These are phyloP conservation scores for Sporopachydermia lactativora DNA, from an alignment of 805 yeast species.

Conservation along the genomic window DNA sequence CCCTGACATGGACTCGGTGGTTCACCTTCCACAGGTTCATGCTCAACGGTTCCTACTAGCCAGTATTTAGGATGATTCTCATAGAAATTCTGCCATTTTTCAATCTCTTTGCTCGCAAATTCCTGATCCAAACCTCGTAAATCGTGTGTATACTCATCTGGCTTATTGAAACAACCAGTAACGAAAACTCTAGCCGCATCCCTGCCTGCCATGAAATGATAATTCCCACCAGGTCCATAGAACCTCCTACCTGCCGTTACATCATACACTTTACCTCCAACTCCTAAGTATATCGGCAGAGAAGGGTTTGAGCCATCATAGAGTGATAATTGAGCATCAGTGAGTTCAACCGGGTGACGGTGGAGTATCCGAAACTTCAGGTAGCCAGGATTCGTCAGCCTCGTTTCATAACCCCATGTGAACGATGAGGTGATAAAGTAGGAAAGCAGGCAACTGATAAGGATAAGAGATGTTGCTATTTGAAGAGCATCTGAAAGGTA, in stretches of 20 bases:
- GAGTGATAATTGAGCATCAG: slow-evolving; percentile 31
- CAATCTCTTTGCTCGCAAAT: slow-evolving; percentile 26
- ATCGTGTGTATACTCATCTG: slow-evolving; percentile 49
- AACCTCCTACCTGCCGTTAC: slow-evolving; percentile 35
- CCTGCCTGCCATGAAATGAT: slow-evolving; percentile 42
- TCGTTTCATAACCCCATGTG: slow-evolving; percentile 49
- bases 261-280: slow-evolving; percentile 51
- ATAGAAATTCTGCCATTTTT: slow-evolving; percentile 40
- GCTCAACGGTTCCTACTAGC: slow-evolving; percentile 44
- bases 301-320: slow-evolving; percentile 35
- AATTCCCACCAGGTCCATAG: slow-evolving; percentile 48
- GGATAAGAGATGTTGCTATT: slow-evolving; percentile 29
- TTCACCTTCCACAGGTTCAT: slow-evolving; percentile 28
- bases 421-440: slow-evolving; percentile 43
- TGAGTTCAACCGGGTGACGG: slow-evolving; percentile 20
- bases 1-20: slow-evolving; percentile 37
- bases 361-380: slow-evolving; percentile 14
- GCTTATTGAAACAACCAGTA: slow-evolving; percentile 49
- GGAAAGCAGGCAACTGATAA: slow-evolving; percentile 34
- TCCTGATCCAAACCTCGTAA: slow-evolving; percentile 40
- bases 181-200: slow-evolving; percentile 59
- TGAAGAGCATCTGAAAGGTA: slow-evolving; percentile 33
- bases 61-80: slow-evolving; percentile 36
- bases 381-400: slow-evolving; percentile 30
- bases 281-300: slow-evolving; percentile 42